Conservation (phyloP, 148 eudicot species). For the Chenopodium berlandieri region DNA sequence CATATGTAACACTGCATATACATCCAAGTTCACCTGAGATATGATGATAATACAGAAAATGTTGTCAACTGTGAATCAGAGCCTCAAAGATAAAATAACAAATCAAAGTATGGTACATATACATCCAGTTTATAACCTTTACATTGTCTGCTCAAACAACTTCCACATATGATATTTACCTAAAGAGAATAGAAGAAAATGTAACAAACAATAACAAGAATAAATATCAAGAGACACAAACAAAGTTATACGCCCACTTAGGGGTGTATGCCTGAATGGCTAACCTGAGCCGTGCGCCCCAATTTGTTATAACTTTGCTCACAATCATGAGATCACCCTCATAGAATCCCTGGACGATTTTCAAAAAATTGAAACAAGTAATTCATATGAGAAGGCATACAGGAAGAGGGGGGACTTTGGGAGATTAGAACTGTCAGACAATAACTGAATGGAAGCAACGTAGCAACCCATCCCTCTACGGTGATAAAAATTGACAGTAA, state of each 20-base stretch:
- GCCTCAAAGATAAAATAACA: background rate
- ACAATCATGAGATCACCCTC: conserved; percentile 71
- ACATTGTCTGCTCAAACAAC: conserved; percentile 61
- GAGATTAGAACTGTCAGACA: background rate
- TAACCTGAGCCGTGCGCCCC: conserved; percentile 92
- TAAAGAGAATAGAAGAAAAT: conserved; percentile 21
- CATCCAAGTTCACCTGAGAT: conserved; percentile 73
- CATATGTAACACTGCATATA: conserved; percentile 66
- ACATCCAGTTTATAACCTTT: conserved; percentile 49
- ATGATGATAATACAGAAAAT: conserved; percentile 3
- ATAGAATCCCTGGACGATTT: conserved; percentile 52
- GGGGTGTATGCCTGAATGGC: conserved; percentile 13
- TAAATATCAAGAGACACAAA: background rate
- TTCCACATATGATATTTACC: conserved; percentile 82
- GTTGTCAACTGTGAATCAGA: conserved; percentile 10
- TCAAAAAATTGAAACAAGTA: background rate
- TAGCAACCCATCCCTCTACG: background rate
- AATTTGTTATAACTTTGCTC: conserved; percentile 72
- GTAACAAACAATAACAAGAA: conserved; percentile 6
- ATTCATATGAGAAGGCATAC: background rate
- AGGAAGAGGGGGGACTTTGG: background rate
- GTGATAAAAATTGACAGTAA: background rate
- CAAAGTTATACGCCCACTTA: background rate
- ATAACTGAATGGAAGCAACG: background rate
- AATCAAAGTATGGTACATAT: background rate